Evolutionary conservation across 352 stramenopile genomes (phyloP), one percentile per base, ranked within the genome.

Genomic region (Aphanomyces invadans): DNA sequence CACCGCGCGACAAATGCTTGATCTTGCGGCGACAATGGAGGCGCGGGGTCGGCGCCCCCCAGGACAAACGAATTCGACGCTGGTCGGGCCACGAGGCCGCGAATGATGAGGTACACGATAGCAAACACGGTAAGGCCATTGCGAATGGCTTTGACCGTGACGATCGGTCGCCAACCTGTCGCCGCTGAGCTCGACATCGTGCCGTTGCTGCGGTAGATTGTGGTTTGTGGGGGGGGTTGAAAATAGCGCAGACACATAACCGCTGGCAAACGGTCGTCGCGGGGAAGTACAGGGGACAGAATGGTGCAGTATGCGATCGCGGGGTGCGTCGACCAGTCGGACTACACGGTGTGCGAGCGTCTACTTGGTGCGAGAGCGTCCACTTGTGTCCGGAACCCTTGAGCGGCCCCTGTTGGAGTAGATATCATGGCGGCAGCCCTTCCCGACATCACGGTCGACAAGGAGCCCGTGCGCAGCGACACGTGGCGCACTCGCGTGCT

Each of bases 301-400:
- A 65, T 65, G 57, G 57, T 65, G 39, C 57, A 56, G 11, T 65
- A 65, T 46, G 11, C 33, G 23, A 26, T 65, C 21, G 57, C 33
- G 17, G 57, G 57, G 1, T 46, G 57, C n/a, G 57, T 65, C 26
- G 57, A 65, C 7, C 33, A 42, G 10, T 25, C 11, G 15, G 57
- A 65, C 28, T 49, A 31, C 28, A 65, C 57, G 28, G 26, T 65
- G 12, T 65, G 57, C 21, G 57, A 65, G n/a, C 57, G 57, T 44
- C 28, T 65, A 10, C 33, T 65, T 17, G 57, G 57, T 65, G 55
- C 2, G 29, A 9, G 12, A 62, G 29, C 1, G 31, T 21, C 12
- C n/a, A 31, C 36, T 62, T 1, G 19, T n/a, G n/a, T n/a, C n/a
- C n/a, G n/a, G n/a, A n/a, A n/a, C n/a, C n/a, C n/a, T n/a, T n/a